These are phyloP conservation scores for Ilyonectria mors-panacis DNA, from an alignment of 2,329 filamentous ascomycete species.

Conservation along the genomic window DNA sequence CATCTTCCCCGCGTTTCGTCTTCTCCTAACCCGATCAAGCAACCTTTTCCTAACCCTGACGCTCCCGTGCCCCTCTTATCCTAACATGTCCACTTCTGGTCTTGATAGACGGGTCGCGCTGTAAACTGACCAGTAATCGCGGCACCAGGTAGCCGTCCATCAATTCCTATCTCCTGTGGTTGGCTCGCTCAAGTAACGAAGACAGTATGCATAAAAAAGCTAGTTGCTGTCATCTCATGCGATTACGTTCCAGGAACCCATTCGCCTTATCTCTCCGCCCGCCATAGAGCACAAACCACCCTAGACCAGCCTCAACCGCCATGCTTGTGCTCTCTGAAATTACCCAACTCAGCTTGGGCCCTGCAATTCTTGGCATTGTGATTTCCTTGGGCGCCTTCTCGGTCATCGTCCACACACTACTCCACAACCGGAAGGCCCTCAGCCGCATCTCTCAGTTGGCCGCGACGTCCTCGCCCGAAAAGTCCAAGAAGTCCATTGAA, in stretches of 20 bases:
- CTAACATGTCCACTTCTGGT: conserved; percentile 23
- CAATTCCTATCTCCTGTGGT: not conserved
- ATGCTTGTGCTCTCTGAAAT: conserved; percentile 23
- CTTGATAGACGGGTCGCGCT: conserved; percentile 8
- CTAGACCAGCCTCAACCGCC: not conserved
- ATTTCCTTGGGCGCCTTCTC: conserved; percentile 22
- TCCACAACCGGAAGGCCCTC: conserved; percentile 40
- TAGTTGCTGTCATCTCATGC: conserved; percentile 12
- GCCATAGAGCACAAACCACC: not conserved
- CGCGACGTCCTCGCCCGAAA: conserved; percentile 27
- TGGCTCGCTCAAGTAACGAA: not conserved
- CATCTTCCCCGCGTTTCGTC: conserved; percentile 25
- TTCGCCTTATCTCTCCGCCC: not conserved
- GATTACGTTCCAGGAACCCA: not conserved
- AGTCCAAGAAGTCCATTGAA: conserved; percentile 31
- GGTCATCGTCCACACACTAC: conserved; percentile 33
- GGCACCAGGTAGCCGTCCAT: not conserved
- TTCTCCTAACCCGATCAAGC: not conserved
- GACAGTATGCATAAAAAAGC: conserved; percentile 16
- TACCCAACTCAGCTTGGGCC: conserved; percentile 8
- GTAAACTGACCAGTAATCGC: not conserved
- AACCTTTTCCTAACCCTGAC: conserved; percentile 10
- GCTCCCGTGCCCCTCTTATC: conserved; percentile 6
- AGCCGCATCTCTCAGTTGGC: conserved; percentile 20
- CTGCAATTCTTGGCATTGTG: conserved; percentile 16